phyloP scores from a whole-genome alignment of 345 rosid genomes.

The Viola odorata region DNA sequence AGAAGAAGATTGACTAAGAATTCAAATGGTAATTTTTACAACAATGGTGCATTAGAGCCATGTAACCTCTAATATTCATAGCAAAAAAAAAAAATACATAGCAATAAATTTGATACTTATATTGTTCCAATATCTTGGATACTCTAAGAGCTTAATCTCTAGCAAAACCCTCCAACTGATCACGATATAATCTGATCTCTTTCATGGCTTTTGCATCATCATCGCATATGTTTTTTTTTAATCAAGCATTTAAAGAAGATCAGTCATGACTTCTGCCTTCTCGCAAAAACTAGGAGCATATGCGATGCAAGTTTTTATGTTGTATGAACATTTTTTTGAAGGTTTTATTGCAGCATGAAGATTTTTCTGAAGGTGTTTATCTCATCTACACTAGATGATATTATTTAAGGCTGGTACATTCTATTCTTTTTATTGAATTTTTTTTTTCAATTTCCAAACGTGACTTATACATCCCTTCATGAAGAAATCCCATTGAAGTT shows the following conservation, averaged over 20 bases:
- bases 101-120: background rate
- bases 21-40: no score
- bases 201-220: background rate
- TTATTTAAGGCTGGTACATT: background rate
- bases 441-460: background rate
- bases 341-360: background rate
- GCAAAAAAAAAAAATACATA: no score
- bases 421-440: background rate
- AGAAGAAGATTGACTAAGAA: no score
- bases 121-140: background rate
- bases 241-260: background rate
- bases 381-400: background rate
- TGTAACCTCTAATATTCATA: no score
- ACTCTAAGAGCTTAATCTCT: background rate
- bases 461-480: background rate
- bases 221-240: no score
- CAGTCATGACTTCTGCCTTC: background rate
- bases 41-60: no score
- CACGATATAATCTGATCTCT: background rate
- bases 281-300: no score
- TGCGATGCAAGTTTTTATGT: no score
- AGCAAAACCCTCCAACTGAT: background rate
- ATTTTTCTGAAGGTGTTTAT: background rate
- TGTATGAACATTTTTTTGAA: no score
- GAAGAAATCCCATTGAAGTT: background rate